Conservation (phyloP, 352 stramenopile species). For the Pythium folliculosum region DNA sequence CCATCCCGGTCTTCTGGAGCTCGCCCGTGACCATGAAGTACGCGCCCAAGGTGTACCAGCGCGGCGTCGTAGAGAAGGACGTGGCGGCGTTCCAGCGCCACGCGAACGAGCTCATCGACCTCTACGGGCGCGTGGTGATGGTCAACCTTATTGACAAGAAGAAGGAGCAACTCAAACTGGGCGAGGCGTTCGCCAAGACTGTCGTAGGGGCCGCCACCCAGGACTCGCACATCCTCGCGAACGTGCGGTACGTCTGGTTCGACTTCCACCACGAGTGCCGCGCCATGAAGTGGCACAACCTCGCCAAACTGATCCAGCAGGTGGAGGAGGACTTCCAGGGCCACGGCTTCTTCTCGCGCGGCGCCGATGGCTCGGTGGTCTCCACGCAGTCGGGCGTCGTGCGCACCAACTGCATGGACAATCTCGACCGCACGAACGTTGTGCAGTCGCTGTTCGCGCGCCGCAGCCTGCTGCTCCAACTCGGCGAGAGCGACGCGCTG, state of each 20-base stretch:
- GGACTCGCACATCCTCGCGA: constrained; percentile 46
- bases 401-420: constrained; percentile 98
- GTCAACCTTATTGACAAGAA: constrained; percentile 94
- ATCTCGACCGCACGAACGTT: constrained; percentile 96
- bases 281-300: constrained; percentile 91
- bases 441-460: constrained; percentile 94
- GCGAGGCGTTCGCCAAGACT: constrained; percentile 80
- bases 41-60: constrained; percentile 67
- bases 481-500: constrained; percentile 46
- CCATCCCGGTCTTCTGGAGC: constrained; percentile 95
- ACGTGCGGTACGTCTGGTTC: constrained; percentile 91
- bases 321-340: constrained; percentile 63
- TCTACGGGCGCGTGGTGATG: constrained; percentile 67
- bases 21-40: constrained; percentile 91
- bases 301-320: constrained; percentile 85
- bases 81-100: constrained; percentile 61
- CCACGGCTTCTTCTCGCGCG: constrained; percentile 64
- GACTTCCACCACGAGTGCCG: constrained; percentile 97
- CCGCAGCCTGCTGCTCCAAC: constrained; percentile 70
- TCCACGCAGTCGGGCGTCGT: constrained; percentile 90
- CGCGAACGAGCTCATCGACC: constrained; percentile 62
- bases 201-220: constrained; percentile 27
- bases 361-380: constrained; percentile 41
- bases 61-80: constrained; percentile 56
- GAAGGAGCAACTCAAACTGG: constrained; percentile 89